Base-by-base conservation (phyloP, 1,284 basidiomycete genomes). In the Marasmius sp. region DNA sequence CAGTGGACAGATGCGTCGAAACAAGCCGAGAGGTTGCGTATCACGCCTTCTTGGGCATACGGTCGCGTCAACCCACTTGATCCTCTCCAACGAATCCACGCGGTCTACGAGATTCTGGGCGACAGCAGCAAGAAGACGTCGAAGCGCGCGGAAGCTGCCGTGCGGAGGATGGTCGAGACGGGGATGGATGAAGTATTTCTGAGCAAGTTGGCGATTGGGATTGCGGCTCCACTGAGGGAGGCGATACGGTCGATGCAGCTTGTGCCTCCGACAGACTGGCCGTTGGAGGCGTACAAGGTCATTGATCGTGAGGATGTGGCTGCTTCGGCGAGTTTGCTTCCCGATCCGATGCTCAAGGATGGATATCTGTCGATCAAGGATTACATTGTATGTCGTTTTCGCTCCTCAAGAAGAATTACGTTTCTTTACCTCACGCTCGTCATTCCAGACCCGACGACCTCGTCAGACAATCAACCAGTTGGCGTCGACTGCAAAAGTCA, bases 261-360 rank as follows among this genome's bases (percentile, higher is more conserved):
- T 12, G 83, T 86, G 0, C 93, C 95, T 0, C 87, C 89, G 0
- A 79, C 81, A 6, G 82, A 88, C 61, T 95, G 92, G 91, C 80
- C 86, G 0, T 70, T 85, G 7, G 81, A 81, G 8, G 87, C 90
- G 48, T 97, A 94, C 71, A 78, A 82, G 12, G 81, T 93, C 2
- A 85, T 97, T 60, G 91, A 90, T 6, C 81, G 96, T 38, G 85
- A 88, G 58, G 97, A 98, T 71, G 78, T 97, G 1, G 87, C 89
- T 7, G 84, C 86, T 20, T 83, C 81, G 43, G 81, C 80, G 22
- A 78, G 76, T 59, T 75, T 77, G 52, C 71, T 72, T 20, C 77
- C 78, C 1, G 80, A 81, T 59, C 61, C 77, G 16, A 69, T 80
- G 43, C 77, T 78, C 55, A 81, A 71, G 61, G 79, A 82, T 59